Evolutionary conservation across 2,329 filamentous ascomycete genomes (phyloP).

Genomic region (Metarhizium robertsii): DNA sequence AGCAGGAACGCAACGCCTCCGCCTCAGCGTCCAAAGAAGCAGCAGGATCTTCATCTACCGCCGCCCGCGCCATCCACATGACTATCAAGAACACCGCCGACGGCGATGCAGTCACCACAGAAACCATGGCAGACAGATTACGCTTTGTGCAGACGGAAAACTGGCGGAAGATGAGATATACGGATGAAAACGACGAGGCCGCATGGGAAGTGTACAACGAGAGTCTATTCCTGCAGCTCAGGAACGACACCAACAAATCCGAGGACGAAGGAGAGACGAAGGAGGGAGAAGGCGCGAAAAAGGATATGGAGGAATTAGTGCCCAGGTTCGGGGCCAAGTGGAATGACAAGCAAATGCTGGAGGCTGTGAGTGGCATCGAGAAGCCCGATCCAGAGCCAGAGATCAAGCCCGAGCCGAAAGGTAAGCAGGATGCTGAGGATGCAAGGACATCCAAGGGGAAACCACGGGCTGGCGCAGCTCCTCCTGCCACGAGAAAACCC

Average conservation of each 20-base stretch:
- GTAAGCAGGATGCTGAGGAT: conserved; percentile 15
- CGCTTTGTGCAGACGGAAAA: conserved; percentile 69
- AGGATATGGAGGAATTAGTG: conserved; percentile 26
- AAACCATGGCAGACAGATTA: conserved; percentile 68
- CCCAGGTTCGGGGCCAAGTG: conserved; percentile 30
- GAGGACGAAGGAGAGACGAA: conserved; percentile 2
- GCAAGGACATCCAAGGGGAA: conserved; percentile 18
- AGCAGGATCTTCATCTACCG: conserved; percentile 26
- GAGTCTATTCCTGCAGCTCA: conserved; percentile 43
- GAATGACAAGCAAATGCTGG: conserved; percentile 34
- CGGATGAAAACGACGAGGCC: conserved; percentile 68
- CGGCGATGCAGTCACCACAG: conserved; percentile 53
- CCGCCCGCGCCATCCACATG: conserved; percentile 74
- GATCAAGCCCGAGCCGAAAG: conserved; percentile 19
- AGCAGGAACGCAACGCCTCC: conserved; percentile 49
- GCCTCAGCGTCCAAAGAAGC: conserved; percentile 26
- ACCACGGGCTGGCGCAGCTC: conserved; percentile 15
- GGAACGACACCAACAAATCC: conserved; percentile 9
- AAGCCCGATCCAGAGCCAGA: conserved; percentile 18
- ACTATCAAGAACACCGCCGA: conserved; percentile 71
- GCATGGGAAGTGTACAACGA: conserved; percentile 71
- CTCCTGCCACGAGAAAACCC: conserved; percentile 18
- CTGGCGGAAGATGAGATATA: conserved; percentile 73
- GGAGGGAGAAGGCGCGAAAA: conserved; percentile 11
- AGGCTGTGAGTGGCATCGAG: conserved; percentile 35